phyloP scores from a whole-genome alignment of 345 rosid genomes.

The Fremontodendron californicum region DNA sequence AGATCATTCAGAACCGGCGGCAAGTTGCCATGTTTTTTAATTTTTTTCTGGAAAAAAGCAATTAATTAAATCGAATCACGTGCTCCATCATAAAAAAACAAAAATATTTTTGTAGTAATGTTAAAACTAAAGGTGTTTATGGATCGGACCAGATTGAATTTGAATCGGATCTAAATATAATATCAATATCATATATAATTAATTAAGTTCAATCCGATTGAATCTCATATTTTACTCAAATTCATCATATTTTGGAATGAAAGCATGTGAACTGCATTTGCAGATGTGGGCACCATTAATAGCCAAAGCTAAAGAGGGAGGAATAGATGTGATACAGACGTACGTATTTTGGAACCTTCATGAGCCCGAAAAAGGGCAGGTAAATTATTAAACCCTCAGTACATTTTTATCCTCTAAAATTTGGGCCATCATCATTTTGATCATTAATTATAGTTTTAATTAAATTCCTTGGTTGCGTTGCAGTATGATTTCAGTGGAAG shows the following conservation, averaged over 20 bases:
- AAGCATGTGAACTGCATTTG: neutral
- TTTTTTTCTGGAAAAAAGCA: neutral
- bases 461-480: neutral
- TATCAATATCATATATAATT: no score
- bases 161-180: no score
- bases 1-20: neutral
- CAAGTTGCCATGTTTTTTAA: neutral
- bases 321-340: slow-evolving; percentile 75
- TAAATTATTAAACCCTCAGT: slow-evolving; percentile 3
- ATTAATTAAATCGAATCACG: neutral
- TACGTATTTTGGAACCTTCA: slow-evolving; percentile 93
- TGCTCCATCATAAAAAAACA: neutral
- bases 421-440: neutral
- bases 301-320: slow-evolving; percentile 73
- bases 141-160: no score
- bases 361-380: slow-evolving; percentile 78
- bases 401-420: neutral
- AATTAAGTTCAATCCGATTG: no score
- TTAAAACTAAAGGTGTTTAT: no score
- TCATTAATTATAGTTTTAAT: neutral
- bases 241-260: no score
- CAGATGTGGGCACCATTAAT: slow-evolving; percentile 87
- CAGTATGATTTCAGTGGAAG: slow-evolving; percentile 90
- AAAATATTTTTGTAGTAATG: no score
- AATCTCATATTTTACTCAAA: no score